phyloP scores from a whole-genome alignment of 257 asterid genomes.

The Asclepias syriaca region DNA sequence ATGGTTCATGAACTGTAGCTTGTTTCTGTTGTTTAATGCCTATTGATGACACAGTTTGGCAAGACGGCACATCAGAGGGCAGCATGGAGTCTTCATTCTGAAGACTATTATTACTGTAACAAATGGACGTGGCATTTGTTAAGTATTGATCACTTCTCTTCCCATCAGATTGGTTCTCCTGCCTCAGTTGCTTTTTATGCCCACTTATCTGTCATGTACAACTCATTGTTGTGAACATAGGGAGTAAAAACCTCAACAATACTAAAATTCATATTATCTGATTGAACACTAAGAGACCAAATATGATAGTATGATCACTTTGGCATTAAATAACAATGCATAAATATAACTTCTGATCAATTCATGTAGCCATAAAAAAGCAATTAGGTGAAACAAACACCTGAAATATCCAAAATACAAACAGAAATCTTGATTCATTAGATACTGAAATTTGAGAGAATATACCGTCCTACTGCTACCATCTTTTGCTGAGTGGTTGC shows the following conservation, averaged over 20 bases:
- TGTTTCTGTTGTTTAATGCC: slow-evolving; percentile 33
- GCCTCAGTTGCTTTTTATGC: slow-evolving; percentile 43
- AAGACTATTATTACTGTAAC: slow-evolving; percentile 27
- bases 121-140: slow-evolving; percentile 31
- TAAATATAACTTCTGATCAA: neutral
- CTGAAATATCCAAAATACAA: neutral
- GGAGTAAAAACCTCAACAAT: neutral
- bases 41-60: slow-evolving; percentile 29
- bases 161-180: slow-evolving; percentile 33
- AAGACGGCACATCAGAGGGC: slow-evolving; percentile 34
- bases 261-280: neutral
- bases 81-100: slow-evolving; percentile 31
- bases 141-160: slow-evolving; percentile 32
- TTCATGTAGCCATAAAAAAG: neutral
- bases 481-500: slow-evolving; percentile 19
- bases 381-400: slow-evolving; percentile 4
- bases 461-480: slow-evolving; percentile 35
- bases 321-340: neutral
- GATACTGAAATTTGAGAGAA: neutral
- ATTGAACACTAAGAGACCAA: neutral
- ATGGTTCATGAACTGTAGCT: slow-evolving; percentile 27
- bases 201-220: slow-evolving; percentile 40
- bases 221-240: neutral
- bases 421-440: neutral
- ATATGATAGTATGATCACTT: neutral